Conservation (phyloP, 768 basidiomycete genomes). For the Calocera viscosa region DNA sequence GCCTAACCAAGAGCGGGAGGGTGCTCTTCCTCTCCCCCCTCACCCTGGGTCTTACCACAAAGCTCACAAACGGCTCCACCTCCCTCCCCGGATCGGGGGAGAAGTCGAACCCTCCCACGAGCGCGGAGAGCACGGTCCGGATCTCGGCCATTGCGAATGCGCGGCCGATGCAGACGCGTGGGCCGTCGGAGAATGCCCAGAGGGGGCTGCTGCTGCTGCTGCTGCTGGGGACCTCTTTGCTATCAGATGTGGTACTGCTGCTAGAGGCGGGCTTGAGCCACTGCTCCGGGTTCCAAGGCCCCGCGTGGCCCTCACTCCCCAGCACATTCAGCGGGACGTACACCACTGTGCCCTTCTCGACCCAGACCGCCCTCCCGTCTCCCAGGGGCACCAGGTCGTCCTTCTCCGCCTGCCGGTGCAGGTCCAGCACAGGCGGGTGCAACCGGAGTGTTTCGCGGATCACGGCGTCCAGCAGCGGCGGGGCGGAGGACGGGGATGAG, state of each 20-base stretch:
- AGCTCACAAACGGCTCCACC: constrained; percentile 53
- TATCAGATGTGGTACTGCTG: neutral
- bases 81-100: constrained; percentile 31
- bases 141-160: constrained; percentile 48
- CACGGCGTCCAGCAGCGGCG: constrained; percentile 49
- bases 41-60: constrained; percentile 49
- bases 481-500: constrained; percentile 30
- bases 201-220: constrained; percentile 5
- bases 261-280: constrained; percentile 34
- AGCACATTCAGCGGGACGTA: constrained; percentile 46
- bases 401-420: constrained; percentile 43
- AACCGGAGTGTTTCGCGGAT: constrained; percentile 50
- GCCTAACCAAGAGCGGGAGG: constrained; percentile 30
- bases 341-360: constrained; percentile 47
- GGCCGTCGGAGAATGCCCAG: constrained; percentile 28
- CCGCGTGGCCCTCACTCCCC: constrained; percentile 10
- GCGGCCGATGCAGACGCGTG: constrained; percentile 48
- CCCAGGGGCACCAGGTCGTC: constrained; percentile 45
- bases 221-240: neutral
- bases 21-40: constrained; percentile 42
- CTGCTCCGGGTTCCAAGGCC: constrained; percentile 27
- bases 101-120: constrained; percentile 46
- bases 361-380: constrained; percentile 32
- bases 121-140: constrained; percentile 36
- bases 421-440: constrained; percentile 50